Evolutionary conservation across 768 basidiomycete genomes (phyloP), one percentile per base, ranked within the genome.

Genomic region (Candolleomyces efflorescens): DNA sequence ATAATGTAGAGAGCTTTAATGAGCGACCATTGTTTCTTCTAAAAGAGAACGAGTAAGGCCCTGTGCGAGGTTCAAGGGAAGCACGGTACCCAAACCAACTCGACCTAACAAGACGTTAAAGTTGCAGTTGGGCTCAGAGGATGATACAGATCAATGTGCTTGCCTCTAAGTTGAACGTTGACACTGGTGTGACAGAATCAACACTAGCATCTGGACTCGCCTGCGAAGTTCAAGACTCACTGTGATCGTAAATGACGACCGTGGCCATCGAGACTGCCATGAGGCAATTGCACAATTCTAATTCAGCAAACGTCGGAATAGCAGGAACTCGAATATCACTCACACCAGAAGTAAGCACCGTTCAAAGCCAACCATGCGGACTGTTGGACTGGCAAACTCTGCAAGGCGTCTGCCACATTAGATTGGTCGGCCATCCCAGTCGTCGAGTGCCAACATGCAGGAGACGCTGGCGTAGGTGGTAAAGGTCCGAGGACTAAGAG

Each of bases 21-120:
- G n/a, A 36, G 36, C 11, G 46, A 48, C 55, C 55, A 56, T 18
- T 49, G 47, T 27, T 44, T 32, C 22, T 24, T 48, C 55, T 56
- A 23, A 12, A n/a, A 13, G 7, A 5, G 15, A 32, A 18, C 6
- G n/a, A 20, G 24, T 15, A 17, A 36, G 18, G 6, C 11, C 32
- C 32, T 5, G 32, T 32, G 36, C 12, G 26, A 38, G 15, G 11
- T 5, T 26, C 9, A 1, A 24, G 26, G n/a, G 13, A 39, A 24
- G 26, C 24, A 48, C n/a, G 23, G 3, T 36, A 56, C 55, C 55
- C 55, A 56, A 9, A 56, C 23, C 15, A 56, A 24, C n/a, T 56
- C 55, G 38, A 56, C 18, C 55, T 56, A 38, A 4, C 10, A n/a
- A n/a, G 24, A 39, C 23, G 18, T 48, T n/a, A n/a, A n/a, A n/a